Percentiles rank a stretch among this genome's conserved stretches.
Evolutionary conservation across 345 rosid species (phyloP).

Genomic region (Erucastrum elatum): DNA sequence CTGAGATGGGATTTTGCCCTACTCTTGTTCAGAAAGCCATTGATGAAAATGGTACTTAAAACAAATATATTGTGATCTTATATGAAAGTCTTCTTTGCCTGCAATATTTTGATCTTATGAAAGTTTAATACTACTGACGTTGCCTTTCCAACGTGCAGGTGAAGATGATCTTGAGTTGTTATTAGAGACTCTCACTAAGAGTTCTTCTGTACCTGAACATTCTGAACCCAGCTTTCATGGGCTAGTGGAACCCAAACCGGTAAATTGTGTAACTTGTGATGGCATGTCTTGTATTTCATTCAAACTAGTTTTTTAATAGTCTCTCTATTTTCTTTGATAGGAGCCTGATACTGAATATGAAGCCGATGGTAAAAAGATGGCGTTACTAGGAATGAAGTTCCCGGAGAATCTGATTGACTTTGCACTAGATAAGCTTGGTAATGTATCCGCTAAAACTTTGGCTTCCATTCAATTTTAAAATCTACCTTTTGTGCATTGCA

Average conservation of each 20-base stretch:
- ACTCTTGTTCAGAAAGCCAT: constrained; percentile 69
- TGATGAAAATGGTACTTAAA: constrained; percentile 65
- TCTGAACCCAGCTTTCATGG: constrained; percentile 27
- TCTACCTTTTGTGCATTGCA: too few relatives aligned
- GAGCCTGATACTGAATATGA: constrained; percentile 60
- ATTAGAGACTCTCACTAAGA: constrained; percentile 60
- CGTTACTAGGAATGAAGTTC: constrained; percentile 74
- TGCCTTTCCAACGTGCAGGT: constrained; percentile 52
- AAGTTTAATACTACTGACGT: constrained; percentile 18
- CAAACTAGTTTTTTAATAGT: not conserved
- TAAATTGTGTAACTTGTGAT: constrained; percentile 1
- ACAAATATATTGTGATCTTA: not conserved
- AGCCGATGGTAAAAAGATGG: constrained; percentile 55
- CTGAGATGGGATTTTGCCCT: constrained; percentile 79
- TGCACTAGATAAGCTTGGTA: constrained; percentile 81
- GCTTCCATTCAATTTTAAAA: constrained; percentile 9
- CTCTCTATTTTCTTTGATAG: constrained; percentile 43
- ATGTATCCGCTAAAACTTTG: constrained; percentile 6
- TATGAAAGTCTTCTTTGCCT: constrained; percentile 6
- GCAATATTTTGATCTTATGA: not conserved
- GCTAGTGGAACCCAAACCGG: constrained; percentile 38
- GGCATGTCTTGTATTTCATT: constrained; percentile 5
- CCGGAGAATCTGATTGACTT: constrained; percentile 60
- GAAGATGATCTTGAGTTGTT: constrained; percentile 65
- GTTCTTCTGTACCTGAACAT: constrained; percentile 19